Conservation (phyloP, 2,329 filamentous ascomycete genomes). For the Trichocomaceae sp. region DNA sequence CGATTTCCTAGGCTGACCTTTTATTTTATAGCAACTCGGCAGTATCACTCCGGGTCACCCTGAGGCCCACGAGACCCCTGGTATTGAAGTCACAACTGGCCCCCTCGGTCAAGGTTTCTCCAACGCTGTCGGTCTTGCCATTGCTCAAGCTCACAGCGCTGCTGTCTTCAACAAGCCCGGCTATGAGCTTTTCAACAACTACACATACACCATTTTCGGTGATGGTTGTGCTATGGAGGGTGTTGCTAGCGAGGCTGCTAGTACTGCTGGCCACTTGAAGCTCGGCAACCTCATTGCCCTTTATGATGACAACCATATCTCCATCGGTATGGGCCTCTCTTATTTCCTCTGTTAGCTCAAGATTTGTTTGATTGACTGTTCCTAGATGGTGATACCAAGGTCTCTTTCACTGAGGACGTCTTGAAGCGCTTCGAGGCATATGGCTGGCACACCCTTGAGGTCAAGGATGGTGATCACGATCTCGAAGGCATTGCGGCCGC, state of each 20-base stretch:
- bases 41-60: constrained; percentile 93
- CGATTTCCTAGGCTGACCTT: constrained; percentile 14
- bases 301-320: constrained; percentile 99
- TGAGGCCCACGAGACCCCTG: constrained; percentile 91
- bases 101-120: constrained; percentile 95
- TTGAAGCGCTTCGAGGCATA: constrained; percentile 91
- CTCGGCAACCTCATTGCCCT: constrained; percentile 94
- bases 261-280: constrained; percentile 90
- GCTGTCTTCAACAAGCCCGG: constrained; percentile 95
- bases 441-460: constrained; percentile 85
- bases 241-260: constrained; percentile 86
- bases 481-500: constrained; percentile 81
- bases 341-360: background rate
- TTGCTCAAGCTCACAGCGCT: constrained; percentile 86
- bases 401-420: constrained; percentile 95
- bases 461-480: constrained; percentile 83
- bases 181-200: constrained; percentile 86
- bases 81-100: constrained; percentile 95
- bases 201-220: constrained; percentile 95
- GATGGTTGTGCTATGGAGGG: constrained; percentile 99
- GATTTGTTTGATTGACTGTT: constrained; percentile 7
- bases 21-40: constrained; percentile 52
- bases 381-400: constrained; percentile 86
- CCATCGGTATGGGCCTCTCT: constrained; percentile 50
- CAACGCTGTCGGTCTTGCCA: constrained; percentile 96